Evolutionary conservation across 441 rosid genomes (phyloP), one percentile per base, ranked within the genome.

Genomic region (Croton laevigatus): DNA sequence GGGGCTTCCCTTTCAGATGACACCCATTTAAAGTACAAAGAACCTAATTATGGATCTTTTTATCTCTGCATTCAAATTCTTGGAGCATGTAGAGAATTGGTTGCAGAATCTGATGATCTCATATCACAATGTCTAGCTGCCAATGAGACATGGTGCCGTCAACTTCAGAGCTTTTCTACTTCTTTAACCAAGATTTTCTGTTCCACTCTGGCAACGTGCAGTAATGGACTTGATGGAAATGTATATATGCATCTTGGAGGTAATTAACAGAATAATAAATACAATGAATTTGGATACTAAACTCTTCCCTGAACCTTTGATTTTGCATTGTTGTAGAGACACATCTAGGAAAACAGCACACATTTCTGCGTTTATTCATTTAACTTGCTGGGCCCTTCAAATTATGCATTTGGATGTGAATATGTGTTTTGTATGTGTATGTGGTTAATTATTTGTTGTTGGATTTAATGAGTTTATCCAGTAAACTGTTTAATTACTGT

Each of bases 21-120:
- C 58, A 72, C 73, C 57, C 70, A 40, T 59, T 69, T 70, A 45
- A 73, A 68, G 52, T 75, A 82, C n/a, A 77, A 70, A 66, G 79
- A 74, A 75, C 79, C 78, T 73, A 76, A 79, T 78, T 81, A 82
- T 60, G 98, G 94, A 71, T 87, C 89, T 75, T 82, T 89, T 71
- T 88, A 85, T 81, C 86, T 92, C 63, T 81, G 87, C 79, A 75
- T 85, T 49, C 85, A 85, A 76, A 89, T 94, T 75, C 89, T 92
- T 76, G 79, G 78, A 75, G 91, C 96, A 68, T 85, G 87, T 73
- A 84, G 86, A 82, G 91, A 95, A 72, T 75, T 88, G 79, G 72
- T 58, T 60, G 51, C 75, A 52, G 76, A 65, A 66, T 76, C 82
- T 45, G 77, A 70, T 62, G 74, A 74, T 71, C 75, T 46, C 58